phyloP scores from a whole-genome alignment of 306 rosid species.

The Prunus davidiana region DNA sequence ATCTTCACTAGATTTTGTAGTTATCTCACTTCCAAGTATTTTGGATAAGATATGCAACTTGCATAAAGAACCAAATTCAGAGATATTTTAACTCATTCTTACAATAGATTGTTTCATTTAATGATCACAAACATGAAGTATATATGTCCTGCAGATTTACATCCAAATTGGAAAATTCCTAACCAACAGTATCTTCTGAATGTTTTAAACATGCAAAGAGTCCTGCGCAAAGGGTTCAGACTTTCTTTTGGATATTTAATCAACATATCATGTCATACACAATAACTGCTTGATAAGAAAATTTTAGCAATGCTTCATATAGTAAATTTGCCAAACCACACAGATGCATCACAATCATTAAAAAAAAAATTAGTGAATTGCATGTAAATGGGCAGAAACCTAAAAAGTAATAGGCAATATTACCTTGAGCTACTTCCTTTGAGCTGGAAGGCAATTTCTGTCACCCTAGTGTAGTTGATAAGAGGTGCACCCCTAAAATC shows the following conservation, averaged over 20 bases:
- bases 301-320: not conserved
- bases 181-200: not conserved
- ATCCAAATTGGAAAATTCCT: not conserved
- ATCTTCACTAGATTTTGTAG: not conserved
- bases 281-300: not conserved
- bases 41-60: not conserved
- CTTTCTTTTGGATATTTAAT: not conserved
- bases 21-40: not conserved
- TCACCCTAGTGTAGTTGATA: conserved; percentile 3
- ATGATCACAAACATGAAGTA: not conserved
- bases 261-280: not conserved
- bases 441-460: not conserved
- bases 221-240: not conserved
- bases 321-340: not conserved
- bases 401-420: not conserved
- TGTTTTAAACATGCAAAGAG: not conserved
- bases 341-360: not conserved
- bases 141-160: not conserved
- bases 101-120: not conserved
- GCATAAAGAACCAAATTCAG: not conserved
- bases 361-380: no score
- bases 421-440: conserved; percentile 17
- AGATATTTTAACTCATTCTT: not conserved
- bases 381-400: not conserved
- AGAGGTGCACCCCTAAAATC: conserved; percentile 7